Evolutionary conservation across 331 rosid species (phyloP), one percentile per base, ranked within the genome.

Genomic region (Cydonia oblonga): DNA sequence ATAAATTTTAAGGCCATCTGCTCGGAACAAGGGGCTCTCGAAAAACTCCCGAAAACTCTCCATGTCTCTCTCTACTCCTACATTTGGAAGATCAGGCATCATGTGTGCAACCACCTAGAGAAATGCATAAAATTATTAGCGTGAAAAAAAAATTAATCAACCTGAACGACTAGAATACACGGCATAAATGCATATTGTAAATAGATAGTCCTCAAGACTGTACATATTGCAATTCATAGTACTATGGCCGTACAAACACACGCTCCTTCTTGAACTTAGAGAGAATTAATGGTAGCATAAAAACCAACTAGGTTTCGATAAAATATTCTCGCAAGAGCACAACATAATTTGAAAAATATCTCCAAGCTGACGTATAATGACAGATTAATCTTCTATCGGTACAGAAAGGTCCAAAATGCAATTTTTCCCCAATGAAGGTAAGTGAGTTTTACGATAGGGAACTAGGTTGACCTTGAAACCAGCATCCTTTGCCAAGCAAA

Each of bases 61-160:
- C 95, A 89, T 75, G 84, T 95, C 98, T 78, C 98, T 91, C 80
- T 95, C 98, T 74, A 95, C 92, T 63, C 98, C 98, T 61, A 95
- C 98, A 79, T 95, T 95, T 49, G 98, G 98, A 83, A 95, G 98
- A 84, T 95, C 98, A 32, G 98, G 98, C 98, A 95, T 95, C 98
- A 95, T 95, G 86, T 91, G 97, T 35, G 98, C 98, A 70, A 95
- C 98, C 76, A 95, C 97, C 98, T 95, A 82, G 35, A 63, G 75
- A 75, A 64, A 80, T 69, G 51, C 59, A 68, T 20, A 40, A 35
- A 33, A 61, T 46, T 7, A n/a, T 9, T 71, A 35, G 40, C 16
- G 24, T 52, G 71, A 68, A 73, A 58, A 64, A 66, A 57, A 66
- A 66, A 8, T 53, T 61, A 65, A 74, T 62, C 38, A 56, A 62